Percentiles rank a stretch among this genome's conserved stretches.
Evolutionary conservation across 345 rosid genomes (phyloP).

Genomic region (Populus simonii): DNA sequence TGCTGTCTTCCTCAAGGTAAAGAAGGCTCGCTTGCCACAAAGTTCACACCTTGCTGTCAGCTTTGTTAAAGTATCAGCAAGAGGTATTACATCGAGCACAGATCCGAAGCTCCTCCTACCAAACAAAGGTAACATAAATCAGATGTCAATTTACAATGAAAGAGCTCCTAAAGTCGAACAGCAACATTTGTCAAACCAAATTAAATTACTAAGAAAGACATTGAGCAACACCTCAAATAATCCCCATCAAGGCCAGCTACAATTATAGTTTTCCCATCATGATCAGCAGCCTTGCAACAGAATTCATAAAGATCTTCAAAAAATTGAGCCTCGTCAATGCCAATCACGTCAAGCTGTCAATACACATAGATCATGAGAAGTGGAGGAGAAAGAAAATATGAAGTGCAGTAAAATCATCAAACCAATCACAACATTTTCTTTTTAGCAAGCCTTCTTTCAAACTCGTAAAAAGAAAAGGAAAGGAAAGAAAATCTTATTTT

Average conservation of each 20-base stretch:
- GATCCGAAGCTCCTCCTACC: slow-evolving; percentile 83
- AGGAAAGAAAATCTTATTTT: not conserved
- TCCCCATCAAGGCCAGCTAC: slow-evolving; percentile 91
- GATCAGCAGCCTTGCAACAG: slow-evolving; percentile 80
- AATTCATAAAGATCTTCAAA: slow-evolving; percentile 91
- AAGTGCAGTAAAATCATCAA: too few relatives aligned
- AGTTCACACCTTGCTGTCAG: slow-evolving; percentile 76
- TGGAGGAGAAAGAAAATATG: too few relatives aligned
- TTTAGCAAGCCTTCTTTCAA: too few relatives aligned
- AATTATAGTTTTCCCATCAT: slow-evolving; percentile 68
- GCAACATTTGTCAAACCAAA: too few relatives aligned
- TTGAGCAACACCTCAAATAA: slow-evolving; percentile 56
- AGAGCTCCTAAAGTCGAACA: too few relatives aligned
- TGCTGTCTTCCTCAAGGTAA: slow-evolving; percentile 65
- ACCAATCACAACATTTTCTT: too few relatives aligned
- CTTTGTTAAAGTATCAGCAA: slow-evolving; percentile 78
- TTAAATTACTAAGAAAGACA: not conserved
- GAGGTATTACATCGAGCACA: slow-evolving; percentile 73
- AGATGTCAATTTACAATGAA: not conserved
- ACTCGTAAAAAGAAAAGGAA: not conserved
- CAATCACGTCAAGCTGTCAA: slow-evolving; percentile 80
- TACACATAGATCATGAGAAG: not conserved
- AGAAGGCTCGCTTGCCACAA: slow-evolving; percentile 76
- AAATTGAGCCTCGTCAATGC: slow-evolving; percentile 92
- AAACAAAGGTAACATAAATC: not conserved